Conservation (phyloP, 2,329 filamentous ascomycete genomes). For the Elsinoe ampelina region DNA sequence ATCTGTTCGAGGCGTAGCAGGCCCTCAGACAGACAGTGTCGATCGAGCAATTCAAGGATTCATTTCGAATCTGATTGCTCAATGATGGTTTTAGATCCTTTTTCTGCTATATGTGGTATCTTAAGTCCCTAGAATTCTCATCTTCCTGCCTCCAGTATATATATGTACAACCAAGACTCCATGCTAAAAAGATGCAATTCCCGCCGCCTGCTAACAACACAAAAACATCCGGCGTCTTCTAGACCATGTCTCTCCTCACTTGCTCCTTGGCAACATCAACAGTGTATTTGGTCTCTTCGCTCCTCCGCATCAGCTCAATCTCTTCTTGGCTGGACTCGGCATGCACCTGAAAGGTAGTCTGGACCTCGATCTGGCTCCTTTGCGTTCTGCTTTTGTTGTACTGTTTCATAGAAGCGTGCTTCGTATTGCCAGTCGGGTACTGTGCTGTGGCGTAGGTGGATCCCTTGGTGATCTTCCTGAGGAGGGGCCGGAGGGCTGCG, state of each 20-base stretch:
- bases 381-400: slow-evolving; percentile 2
- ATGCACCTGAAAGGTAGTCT: slow-evolving; percentile 2
- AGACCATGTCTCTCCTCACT: background rate
- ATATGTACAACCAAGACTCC: background rate
- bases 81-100: no score
- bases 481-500: background rate
- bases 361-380: background rate
- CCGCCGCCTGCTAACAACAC: background rate
- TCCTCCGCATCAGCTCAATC: slow-evolving; percentile 7
- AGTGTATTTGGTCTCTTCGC: background rate
- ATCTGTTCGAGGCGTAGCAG: no score
- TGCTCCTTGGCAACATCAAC: background rate
- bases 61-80: no score
- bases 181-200: background rate
- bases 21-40: no score
- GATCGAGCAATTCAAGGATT: no score
- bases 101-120: no score
- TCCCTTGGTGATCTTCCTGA: background rate
- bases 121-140: no score
- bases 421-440: background rate
- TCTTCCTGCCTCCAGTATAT: background rate
- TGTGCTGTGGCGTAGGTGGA: background rate
- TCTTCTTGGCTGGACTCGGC: background rate
- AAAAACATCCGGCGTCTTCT: background rate
- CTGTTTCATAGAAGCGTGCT: background rate